Evolutionary conservation across 352 stramenopile species (phyloP).

Genomic region (Globisporangium orthogonon): DNA sequence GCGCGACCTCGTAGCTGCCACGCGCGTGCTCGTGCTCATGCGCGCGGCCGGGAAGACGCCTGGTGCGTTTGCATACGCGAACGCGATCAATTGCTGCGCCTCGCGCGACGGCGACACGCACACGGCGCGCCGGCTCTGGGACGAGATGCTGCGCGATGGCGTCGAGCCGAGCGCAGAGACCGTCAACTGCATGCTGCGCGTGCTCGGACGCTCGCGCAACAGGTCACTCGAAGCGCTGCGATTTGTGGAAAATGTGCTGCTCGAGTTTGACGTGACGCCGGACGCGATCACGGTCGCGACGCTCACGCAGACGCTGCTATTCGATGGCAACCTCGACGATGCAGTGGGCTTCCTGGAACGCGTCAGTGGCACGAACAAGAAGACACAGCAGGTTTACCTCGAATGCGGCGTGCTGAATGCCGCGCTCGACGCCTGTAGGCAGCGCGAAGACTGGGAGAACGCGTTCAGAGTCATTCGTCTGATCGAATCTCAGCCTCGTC

Average conservation of each 20-base stretch:
- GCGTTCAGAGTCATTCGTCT: constrained; percentile 10
- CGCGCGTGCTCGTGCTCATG: constrained; percentile 42
- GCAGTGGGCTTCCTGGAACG: constrained; percentile 24
- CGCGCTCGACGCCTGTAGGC: constrained; percentile 45
- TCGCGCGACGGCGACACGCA: constrained; percentile 24
- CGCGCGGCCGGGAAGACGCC: constrained; percentile 16
- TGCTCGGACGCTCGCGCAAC: constrained; percentile 29
- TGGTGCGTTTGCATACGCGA: constrained; percentile 43
- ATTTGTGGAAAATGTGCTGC: constrained; percentile 16
- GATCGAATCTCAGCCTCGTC: neutral
- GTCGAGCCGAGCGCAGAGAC: constrained; percentile 35
- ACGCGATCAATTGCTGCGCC: constrained; percentile 62
- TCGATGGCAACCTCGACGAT: constrained; percentile 18
- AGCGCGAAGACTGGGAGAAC: constrained; percentile 30
- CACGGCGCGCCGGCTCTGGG: constrained; percentile 33
- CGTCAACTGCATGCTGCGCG: constrained; percentile 58
- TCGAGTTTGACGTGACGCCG: constrained; percentile 28
- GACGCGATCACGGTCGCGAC: constrained; percentile 38
- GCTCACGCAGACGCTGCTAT: constrained; percentile 38
- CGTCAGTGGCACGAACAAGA: neutral
- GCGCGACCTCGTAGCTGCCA: constrained; percentile 29
- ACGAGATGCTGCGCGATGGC: constrained; percentile 29
- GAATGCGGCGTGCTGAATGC: constrained; percentile 21
- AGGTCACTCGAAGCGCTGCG: constrained; percentile 30
- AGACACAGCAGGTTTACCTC: neutral